Base-by-base conservation (phyloP, 108 stramenopile species). In the Cyclotella distinguenda region DNA sequence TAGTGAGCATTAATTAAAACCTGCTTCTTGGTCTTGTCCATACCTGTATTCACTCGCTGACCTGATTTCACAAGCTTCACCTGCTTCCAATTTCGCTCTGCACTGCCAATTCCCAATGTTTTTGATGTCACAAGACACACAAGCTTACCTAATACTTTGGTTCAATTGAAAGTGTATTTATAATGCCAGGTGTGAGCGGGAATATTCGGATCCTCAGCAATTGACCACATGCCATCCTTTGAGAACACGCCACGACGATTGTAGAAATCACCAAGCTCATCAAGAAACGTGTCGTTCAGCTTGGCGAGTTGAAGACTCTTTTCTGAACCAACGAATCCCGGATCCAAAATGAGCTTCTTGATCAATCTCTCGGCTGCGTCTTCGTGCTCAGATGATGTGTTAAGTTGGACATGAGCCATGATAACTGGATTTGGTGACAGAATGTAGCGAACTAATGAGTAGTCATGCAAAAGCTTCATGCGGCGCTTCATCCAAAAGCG, bases 111-210 rank as follows among this genome's bases (percentile, higher is more conserved):
- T 11, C 51, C 50, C 19, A 52, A 40, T 42, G 32, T 42, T 31
- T 65, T 52, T 27, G 64, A 65, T 10, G 40, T 21, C 47, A 63
- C 46, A 48, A 63, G 31, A 23, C 47, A 49, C 18, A 48, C 46
- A 50, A 63, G 47, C 47, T 63, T 48, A 21, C 47, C 62, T 8
- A 65, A 65, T n/a, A 65, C 64, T 26, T 52, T 53, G 44, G 64
- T 40, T 30, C n/a, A 26, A 23, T 22, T 22, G 6, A 27, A 42
- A 26, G 50, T 42, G 45, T 65, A 38, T 38, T 53, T 53, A 5
- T 65, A 10, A 10, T 65, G 64, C 36, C 52, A 66, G 10, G 9
- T 13, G 31, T 31, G 28, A n/a, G 63, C 61, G 28, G 30, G 30
- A 13, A 27, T 25, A 1, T 38, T 2, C 30, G 49, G 34, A 50